Base-by-base conservation (phyloP, 768 basidiomycete genomes). In the Boletus rex-veris region DNA sequence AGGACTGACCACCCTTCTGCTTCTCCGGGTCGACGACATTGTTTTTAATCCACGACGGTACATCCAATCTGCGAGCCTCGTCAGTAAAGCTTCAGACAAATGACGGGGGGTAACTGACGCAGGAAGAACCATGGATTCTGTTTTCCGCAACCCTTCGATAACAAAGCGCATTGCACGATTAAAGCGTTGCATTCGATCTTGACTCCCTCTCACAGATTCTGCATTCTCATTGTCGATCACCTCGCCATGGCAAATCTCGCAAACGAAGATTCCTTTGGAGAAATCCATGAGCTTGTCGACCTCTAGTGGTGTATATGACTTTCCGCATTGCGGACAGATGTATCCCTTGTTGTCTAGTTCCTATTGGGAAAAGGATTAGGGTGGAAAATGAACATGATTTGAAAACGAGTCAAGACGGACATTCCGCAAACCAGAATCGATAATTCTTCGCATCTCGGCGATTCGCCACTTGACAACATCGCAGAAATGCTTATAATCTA, bases 381-480 rank as follows among this genome's bases (percentile, higher is more conserved):
- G 7, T n/a, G 53, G 14, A 43, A 15, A 50, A 11, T n/a, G 11
- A 12, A 24, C 11, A 19, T 24, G 37, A 30, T 35, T 35, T 40
- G 30, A 21, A 28, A 44, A 45, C 0, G 40, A 33, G 14, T 53
- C 16, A 36, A 21, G 33, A 75, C 83, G 52, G 55, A 93, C 95
- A 71, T 95, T 92, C 59, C 93, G 87, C 60, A 96, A 77, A 49
- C 85, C 86, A 31, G 88, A 85, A 73, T 98, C 94, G 58, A 99
- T 2, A 55, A 84, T 83, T 57, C 85, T 80, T 58, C 90, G 81
- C 92, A 98, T 94, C 67, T 90, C 89, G 5, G 91, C 91, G 50
- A 98, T 84, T 38, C 95, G 81, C 92, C 96, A 99, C 71, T 98
- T 98, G 71, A 96, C 90, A 43, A 98, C 94, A 71, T 98, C 94